Percentiles rank a stretch among this genome's conserved stretches.
These are phyloP conservation scores for Saturnispora halmiae DNA, from an alignment of 805 yeast genomes.

Conservation along the genomic window DNA sequence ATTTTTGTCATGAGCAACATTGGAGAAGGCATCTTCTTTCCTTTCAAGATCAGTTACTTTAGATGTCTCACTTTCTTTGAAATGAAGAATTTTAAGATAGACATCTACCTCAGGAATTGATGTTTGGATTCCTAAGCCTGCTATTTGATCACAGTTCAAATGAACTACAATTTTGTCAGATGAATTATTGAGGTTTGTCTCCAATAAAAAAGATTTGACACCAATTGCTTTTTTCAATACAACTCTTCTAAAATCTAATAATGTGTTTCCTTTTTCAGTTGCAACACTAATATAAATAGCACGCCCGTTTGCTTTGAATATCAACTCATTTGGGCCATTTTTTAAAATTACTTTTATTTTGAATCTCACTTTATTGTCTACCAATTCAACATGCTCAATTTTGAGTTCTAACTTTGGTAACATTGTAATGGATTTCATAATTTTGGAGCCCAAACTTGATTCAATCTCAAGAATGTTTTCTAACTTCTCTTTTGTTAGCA, in stretches of 20 bases:
- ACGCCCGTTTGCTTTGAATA: slow-evolving; percentile 13
- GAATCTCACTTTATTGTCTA: slow-evolving; percentile 14
- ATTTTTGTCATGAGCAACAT: too few relatives aligned
- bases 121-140: slow-evolving; percentile 19
- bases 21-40: too few relatives aligned
- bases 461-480: slow-evolving; percentile 35
- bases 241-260: slow-evolving; percentile 39
- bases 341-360: slow-evolving; percentile 28
- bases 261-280: slow-evolving; percentile 22
- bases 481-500: slow-evolving; percentile 27
- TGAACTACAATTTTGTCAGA: slow-evolving; percentile 24
- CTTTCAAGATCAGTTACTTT: too few relatives aligned
- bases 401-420: slow-evolving; percentile 32
- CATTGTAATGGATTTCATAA: slow-evolving; percentile 26
- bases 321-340: slow-evolving; percentile 14
- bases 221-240: slow-evolving; percentile 21
- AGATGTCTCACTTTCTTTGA: not conserved
- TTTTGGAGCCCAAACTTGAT: slow-evolving; percentile 34
- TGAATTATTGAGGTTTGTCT: slow-evolving; percentile 15
- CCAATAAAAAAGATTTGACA: slow-evolving; percentile 24
- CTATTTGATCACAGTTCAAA: slow-evolving; percentile 34
- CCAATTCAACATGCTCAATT: slow-evolving; percentile 12
- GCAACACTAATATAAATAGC: slow-evolving; percentile 10
- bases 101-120: slow-evolving; percentile 1
- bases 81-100: not conserved